Evolutionary conservation across 345 rosid genomes (phyloP), one percentile per base, ranked within the genome.

Genomic region (Xanthoceras sorbifolium): DNA sequence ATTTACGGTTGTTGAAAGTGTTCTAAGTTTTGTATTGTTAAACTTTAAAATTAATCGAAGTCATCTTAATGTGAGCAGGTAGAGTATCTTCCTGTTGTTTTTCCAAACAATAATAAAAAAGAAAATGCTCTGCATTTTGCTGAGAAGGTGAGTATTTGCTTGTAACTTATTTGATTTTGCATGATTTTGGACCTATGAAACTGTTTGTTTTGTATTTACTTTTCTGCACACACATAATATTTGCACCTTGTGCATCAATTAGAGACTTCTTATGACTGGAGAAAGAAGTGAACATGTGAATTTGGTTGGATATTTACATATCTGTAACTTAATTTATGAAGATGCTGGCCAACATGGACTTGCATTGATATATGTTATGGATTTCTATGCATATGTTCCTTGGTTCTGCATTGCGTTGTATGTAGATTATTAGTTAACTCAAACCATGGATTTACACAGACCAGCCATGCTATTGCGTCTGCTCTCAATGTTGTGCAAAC

Each of bases 401-500:
- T 79, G 60, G 44, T 72, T 78, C 34, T 74, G 44, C 50, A 2
- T 63, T 46, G 6, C 8, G 74, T 15, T 57, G 59, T 62, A 9
- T 63, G 57, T 66, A 25, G 70, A 71, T 67, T 65, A 50, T 69
- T 78, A 78, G 79, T 70, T 63, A 74, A 54, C 73, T 83, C 76
- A 48, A 63, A 23, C 76, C 76, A 29, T 82, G 74, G 67, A 23
- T 82, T 26, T 64, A 66, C 82, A 82, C 95, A 93, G 99, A 91
- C 97, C 0, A 80, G 97, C 81, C 82, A 84, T 77, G 92, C 87
- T 48, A 88, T 96, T 79, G 94, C 95, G 28, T 78, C 86, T 76
- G 87, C 97, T 38, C 90, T 93, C 62, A 96, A 96, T 85, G 98
- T 89, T 76, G 86, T 85, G 40, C 97, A 89, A 82, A 93, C 99